Evolutionary conservation across 192 early-diverging fungal species (phyloP).

Genomic region (Coemansia sp.): DNA sequence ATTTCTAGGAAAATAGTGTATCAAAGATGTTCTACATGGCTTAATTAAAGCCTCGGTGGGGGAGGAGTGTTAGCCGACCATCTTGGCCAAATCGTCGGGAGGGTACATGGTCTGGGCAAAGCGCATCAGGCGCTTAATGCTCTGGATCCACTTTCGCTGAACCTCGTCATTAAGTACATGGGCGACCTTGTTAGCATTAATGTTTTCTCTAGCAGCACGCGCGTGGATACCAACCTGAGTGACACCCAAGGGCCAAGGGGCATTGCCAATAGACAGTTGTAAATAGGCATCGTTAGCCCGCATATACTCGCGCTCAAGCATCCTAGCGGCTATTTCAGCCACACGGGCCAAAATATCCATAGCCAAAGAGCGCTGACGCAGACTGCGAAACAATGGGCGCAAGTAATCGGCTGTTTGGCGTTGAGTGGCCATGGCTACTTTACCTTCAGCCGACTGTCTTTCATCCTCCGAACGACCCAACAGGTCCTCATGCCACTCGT

Average conservation of each 20-base stretch:
- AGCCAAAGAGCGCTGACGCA: slow-evolving; percentile 71
- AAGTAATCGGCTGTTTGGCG: slow-evolving; percentile 85
- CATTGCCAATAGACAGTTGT: slow-evolving; percentile 92
- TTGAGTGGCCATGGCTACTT: slow-evolving; percentile 75
- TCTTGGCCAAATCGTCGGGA: slow-evolving; percentile 61
- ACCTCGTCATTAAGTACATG: slow-evolving; percentile 97
- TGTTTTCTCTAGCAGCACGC: slow-evolving; percentile 94
- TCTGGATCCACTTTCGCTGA: slow-evolving; percentile 98
- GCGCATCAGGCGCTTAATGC: slow-evolving; percentile 93
- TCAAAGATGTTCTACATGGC: too few species aligned
- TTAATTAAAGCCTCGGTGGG: too few species aligned
- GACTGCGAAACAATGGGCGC: slow-evolving; percentile 82
- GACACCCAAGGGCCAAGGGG: slow-evolving; percentile 96
- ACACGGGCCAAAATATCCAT: slow-evolving; percentile 87
- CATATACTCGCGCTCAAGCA: slow-evolving; percentile 86
- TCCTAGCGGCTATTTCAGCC: slow-evolving; percentile 81
- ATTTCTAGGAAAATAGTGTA: too few species aligned
- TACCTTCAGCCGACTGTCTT: slow-evolving; percentile 75
- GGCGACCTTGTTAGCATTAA: slow-evolving; percentile 90
- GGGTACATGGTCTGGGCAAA: slow-evolving; percentile 92
- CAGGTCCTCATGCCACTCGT: slow-evolving; percentile 84
- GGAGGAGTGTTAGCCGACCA: slow-evolving; percentile 42
- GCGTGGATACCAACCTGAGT: slow-evolving; percentile 98
- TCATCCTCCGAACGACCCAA: slow-evolving; percentile 73
- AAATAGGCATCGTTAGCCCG: slow-evolving; percentile 92